Base-by-base conservation (phyloP, 805 yeast genomes). In the Lipomyces sp. region DNA sequence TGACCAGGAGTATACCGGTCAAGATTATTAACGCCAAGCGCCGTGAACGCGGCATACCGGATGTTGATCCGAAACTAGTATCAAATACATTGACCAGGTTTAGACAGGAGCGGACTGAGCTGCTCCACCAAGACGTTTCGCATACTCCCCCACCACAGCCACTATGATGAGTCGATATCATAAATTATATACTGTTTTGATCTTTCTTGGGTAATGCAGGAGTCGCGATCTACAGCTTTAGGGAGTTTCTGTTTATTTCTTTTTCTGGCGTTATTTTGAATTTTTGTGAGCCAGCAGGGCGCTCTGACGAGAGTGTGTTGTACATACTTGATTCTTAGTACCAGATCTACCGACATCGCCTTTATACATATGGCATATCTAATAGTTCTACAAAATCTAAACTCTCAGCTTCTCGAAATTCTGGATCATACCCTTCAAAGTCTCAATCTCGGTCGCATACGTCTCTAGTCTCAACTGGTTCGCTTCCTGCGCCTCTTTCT, bases 391-490 rank as follows among this genome's bases (percentile, higher is more conserved):
- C n/a, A 5, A 33, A 54, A 11, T 62, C 59, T 69, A 71, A 45
- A 87, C 78, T 81, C 89, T 90, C 77, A 92, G 84, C 76, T 87
- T 87, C 80, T 92, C 90, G 78, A 94, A 87, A 77, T 91, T 90
- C 48, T 84, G 85, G 77, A 95, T 90, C 65, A 97, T 92, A 64
- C 91, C 88, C 76, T 90, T 87, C 74, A 91, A 85, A 73, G 97
- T 96, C 75, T 90, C 95, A 71, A 93, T 89, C 79, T 94, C 99
- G 57, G 98, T 97, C 70, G 80, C 77, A 67, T 86, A 83, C 73
- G 86, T 88, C 70, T 89, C 94, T 63, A 87, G 81, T 77, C 89
- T 86, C 75, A 84, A 83, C 74, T 76, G 76, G 72, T 94, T 94
- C 69, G 86, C 85, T 73, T 90, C 95, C 78, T 89, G 88, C 62